phyloP scores from a whole-genome alignment of 805 yeast genomes.

The Wickerhamiella azymoides region DNA sequence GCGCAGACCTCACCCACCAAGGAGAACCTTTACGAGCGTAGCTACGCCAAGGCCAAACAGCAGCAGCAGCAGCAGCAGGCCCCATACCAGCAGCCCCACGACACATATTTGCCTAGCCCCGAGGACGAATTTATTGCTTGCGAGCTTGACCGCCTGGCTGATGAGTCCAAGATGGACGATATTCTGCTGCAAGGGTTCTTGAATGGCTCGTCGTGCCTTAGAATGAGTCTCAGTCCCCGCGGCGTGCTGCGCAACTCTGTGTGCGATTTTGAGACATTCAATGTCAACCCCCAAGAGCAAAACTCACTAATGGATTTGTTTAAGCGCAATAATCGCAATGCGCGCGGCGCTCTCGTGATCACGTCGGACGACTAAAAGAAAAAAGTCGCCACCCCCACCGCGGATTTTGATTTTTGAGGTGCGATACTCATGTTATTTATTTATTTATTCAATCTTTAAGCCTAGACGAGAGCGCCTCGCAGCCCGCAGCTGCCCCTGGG shows the following conservation, averaged over 20 bases:
- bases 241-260: conserved; percentile 5
- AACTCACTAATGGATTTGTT: conserved; percentile 4
- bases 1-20: conserved; percentile 1
- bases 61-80: not conserved
- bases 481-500: no score
- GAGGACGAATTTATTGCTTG: conserved; percentile 3
- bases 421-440: no score
- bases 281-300: conserved; percentile 1
- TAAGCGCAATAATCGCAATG: conserved; percentile 4
- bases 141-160: conserved; percentile 9
- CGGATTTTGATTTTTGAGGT: no score
- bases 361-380: conserved; percentile 5
- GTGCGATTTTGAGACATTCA: conserved; percentile 1
- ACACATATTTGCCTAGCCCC: not conserved
- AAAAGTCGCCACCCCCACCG: no score
- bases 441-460: no score
- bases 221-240: conserved; percentile 6
- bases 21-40: not conserved
- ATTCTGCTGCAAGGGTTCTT: conserved; percentile 6
- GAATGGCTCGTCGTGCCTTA: conserved; percentile 6
- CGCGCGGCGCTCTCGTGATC: conserved; percentile 4
- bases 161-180: conserved; percentile 8
- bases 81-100: not conserved
- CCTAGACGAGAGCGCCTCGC: no score
- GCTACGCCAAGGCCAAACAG: not conserved